Percentiles rank a stretch among this genome's conserved stretches.
Conservation (phyloP, 768 basidiomycete genomes). For the Tubosaeta sp. region DNA sequence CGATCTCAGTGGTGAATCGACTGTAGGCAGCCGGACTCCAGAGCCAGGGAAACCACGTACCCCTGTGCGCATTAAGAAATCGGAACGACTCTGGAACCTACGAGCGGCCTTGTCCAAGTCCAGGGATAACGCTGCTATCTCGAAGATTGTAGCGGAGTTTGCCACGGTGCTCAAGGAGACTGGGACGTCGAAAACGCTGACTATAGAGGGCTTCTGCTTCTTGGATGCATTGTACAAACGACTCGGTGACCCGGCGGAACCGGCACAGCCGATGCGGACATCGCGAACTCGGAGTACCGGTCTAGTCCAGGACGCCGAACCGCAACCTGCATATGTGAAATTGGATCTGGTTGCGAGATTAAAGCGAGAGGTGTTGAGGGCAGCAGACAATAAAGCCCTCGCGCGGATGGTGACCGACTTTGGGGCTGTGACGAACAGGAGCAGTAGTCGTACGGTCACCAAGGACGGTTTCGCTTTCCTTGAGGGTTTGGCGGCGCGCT, state of each 20-base stretch:
- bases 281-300: slow-evolving; percentile 39
- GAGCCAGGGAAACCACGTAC: slow-evolving; percentile 25
- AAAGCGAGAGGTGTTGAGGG: slow-evolving; percentile 47
- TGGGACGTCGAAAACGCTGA: slow-evolving; percentile 62
- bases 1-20: slow-evolving; percentile 39
- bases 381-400: slow-evolving; percentile 51
- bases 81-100: slow-evolving; percentile 47
- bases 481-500: slow-evolving; percentile 52
- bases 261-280: slow-evolving; percentile 48
- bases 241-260: slow-evolving; percentile 63
- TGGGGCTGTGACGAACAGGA: slow-evolving; percentile 62
- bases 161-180: slow-evolving; percentile 53
- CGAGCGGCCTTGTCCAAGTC: slow-evolving; percentile 41
- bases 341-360: slow-evolving; percentile 57
- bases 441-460: slow-evolving; percentile 66
- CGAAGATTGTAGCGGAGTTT: slow-evolving; percentile 56
- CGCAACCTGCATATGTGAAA: slow-evolving; percentile 51
- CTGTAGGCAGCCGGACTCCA: slow-evolving; percentile 30
- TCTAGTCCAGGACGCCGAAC: slow-evolving; percentile 35
- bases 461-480: slow-evolving; percentile 75
- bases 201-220: slow-evolving; percentile 67
- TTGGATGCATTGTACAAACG: slow-evolving; percentile 68
- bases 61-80: slow-evolving; percentile 36
- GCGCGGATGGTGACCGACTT: slow-evolving; percentile 69
- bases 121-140: slow-evolving; percentile 52